These are phyloP conservation scores for Pleurotus pulmonarius DNA, from an alignment of 768 basidiomycete species.

Conservation along the genomic window DNA sequence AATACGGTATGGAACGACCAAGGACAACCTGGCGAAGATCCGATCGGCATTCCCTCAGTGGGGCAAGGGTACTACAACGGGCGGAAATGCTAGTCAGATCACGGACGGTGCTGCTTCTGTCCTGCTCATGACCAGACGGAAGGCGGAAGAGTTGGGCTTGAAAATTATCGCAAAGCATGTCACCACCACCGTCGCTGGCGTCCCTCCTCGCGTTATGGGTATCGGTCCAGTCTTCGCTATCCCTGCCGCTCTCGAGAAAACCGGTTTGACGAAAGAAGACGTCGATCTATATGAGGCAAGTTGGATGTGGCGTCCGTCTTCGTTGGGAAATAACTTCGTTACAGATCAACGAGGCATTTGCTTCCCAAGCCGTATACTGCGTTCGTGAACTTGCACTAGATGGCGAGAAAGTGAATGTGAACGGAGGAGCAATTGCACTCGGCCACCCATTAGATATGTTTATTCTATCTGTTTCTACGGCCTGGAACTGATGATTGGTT, in stretches of 20 bases:
- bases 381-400: conserved; percentile 58
- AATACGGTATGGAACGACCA: conserved; percentile 71
- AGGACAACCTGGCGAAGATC: conserved; percentile 59
- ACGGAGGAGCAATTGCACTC: conserved; percentile 87
- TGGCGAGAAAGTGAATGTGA: conserved; percentile 50
- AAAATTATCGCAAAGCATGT: conserved; percentile 75
- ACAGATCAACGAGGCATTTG: conserved; percentile 91
- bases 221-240: conserved; percentile 85
- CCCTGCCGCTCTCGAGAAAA: conserved; percentile 64
- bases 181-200: conserved; percentile 68
- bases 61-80: conserved; percentile 70
- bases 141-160: conserved; percentile 74
- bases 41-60: conserved; percentile 81
- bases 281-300: conserved; percentile 78
- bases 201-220: conserved; percentile 84
- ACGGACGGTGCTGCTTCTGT: conserved; percentile 84
- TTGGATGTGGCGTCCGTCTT: not conserved
- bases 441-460: conserved; percentile 72
- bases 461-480: not conserved
- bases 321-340: not conserved
- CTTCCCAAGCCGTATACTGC: conserved; percentile 76
- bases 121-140: conserved; percentile 74
- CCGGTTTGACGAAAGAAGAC: conserved; percentile 62
- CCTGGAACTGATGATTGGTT: conserved; percentile 15
- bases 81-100: conserved; percentile 83